Evolutionary conservation across 2,329 filamentous ascomycete genomes (phyloP).

Genomic region (Penicillium expansum): DNA sequence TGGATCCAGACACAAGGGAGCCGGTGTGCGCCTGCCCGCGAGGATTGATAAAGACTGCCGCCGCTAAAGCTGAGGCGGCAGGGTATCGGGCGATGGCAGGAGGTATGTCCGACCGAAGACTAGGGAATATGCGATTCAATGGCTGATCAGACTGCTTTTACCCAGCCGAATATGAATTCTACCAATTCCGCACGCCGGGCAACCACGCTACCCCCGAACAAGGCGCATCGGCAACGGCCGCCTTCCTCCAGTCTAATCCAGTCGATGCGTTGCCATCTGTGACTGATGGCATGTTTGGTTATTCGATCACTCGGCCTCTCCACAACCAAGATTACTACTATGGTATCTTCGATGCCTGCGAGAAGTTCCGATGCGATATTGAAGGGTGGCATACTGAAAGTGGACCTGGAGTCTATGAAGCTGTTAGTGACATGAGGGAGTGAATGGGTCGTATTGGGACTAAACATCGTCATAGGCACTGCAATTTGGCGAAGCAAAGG

Average conservation of each 20-base stretch:
- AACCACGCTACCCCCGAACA: slow-evolving; percentile 50
- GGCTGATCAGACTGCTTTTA: slow-evolving; percentile 1
- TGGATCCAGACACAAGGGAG: slow-evolving; percentile 71
- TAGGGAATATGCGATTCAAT: neutral
- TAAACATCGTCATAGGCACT: slow-evolving; percentile 55
- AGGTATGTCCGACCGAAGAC: slow-evolving; percentile 55
- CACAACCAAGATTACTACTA: slow-evolving; percentile 95
- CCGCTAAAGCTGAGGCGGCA: slow-evolving; percentile 63
- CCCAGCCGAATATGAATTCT: slow-evolving; percentile 91
- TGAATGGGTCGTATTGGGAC: slow-evolving; percentile 11
- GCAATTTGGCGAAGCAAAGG: slow-evolving; percentile 79
- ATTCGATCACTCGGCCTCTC: slow-evolving; percentile 79
- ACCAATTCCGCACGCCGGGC: slow-evolving; percentile 73
- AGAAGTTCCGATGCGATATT: slow-evolving; percentile 73
- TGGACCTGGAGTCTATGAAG: slow-evolving; percentile 92
- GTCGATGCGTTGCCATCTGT: slow-evolving; percentile 71
- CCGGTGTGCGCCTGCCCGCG: slow-evolving; percentile 77
- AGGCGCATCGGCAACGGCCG: slow-evolving; percentile 67
- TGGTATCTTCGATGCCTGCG: slow-evolving; percentile 76
- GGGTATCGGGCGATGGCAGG: slow-evolving; percentile 87
- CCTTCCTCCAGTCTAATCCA: slow-evolving; percentile 71
- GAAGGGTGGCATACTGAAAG: slow-evolving; percentile 97
- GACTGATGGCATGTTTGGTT: slow-evolving; percentile 95
- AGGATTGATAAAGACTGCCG: slow-evolving; percentile 66
- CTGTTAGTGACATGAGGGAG: slow-evolving; percentile 50